These are phyloP conservation scores for Parafenestella ontariensis DNA, from an alignment of 2,329 filamentous ascomycete genomes.

Conservation along the genomic window DNA sequence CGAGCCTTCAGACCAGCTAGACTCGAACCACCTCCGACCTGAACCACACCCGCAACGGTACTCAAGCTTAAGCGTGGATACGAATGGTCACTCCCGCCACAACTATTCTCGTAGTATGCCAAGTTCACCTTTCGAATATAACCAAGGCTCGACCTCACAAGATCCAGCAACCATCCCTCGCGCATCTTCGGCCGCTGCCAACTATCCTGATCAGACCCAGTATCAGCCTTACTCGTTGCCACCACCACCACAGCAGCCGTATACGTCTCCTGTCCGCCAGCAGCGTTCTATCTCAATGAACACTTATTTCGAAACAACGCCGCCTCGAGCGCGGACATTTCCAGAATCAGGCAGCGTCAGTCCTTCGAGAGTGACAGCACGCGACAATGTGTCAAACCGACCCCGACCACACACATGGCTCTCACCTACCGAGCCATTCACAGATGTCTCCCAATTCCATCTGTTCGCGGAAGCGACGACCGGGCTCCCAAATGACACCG, in stretches of 20 bases:
- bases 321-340: constrained; percentile 37
- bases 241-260: constrained; percentile 2
- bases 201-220: constrained; percentile 18
- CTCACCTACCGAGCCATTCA: constrained; percentile 45
- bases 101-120: constrained; percentile 46
- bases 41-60: constrained; percentile 30
- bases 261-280: constrained; percentile 5
- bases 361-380: constrained; percentile 18
- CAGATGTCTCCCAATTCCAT: constrained; percentile 45
- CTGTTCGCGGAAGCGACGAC: constrained; percentile 50
- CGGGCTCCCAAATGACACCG: constrained; percentile 40
- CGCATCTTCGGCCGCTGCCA: constrained; percentile 29
- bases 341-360: constrained; percentile 29
- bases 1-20: constrained; percentile 27
- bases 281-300: constrained; percentile 24
- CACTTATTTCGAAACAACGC: constrained; percentile 28
- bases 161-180: constrained; percentile 23
- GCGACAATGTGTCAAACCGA: constrained; percentile 22
- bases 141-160: constrained; percentile 11
- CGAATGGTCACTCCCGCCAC: constrained; percentile 23
- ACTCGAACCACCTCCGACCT: constrained; percentile 32
- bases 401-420: constrained; percentile 44
- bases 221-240: constrained; percentile 24
- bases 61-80: constrained; percentile 32
- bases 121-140: constrained; percentile 35